These are phyloP conservation scores for Leccinum pellstonianum DNA, from an alignment of 768 basidiomycete genomes.

Conservation along the genomic window DNA sequence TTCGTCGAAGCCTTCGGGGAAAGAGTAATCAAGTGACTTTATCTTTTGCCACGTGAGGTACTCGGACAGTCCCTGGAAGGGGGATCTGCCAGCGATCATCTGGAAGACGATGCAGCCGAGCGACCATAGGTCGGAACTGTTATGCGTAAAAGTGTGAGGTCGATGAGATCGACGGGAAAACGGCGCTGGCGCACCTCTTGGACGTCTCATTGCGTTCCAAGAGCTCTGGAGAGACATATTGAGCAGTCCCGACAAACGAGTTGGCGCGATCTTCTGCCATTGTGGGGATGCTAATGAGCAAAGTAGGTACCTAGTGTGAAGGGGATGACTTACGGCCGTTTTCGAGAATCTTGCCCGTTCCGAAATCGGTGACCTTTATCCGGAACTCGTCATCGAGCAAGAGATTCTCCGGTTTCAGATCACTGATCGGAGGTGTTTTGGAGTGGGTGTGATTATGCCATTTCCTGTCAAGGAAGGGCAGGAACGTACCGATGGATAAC, in stretches of 20 bases:
- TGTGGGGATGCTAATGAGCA: constrained; percentile 12
- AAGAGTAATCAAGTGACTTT: constrained; percentile 80
- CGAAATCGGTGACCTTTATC: constrained; percentile 94
- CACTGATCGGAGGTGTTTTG: constrained; percentile 37
- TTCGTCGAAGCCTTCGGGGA: constrained; percentile 82
- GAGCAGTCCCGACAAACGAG: constrained; percentile 88
- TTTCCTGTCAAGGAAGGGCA: constrained; percentile 1
- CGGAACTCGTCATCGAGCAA: constrained; percentile 84
- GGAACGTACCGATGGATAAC: constrained; percentile 75
- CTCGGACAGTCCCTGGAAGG: constrained; percentile 88
- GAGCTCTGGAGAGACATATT: constrained; percentile 88
- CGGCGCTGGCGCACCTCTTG: constrained; percentile 52
- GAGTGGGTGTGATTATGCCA: constrained; percentile 14
- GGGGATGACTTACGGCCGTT: constrained; percentile 43
- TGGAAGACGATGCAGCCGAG: constrained; percentile 95
- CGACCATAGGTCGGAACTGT: constrained; percentile 92
- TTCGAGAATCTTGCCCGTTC: constrained; percentile 79
- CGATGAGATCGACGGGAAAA: neutral
- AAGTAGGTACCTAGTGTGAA: neutral
- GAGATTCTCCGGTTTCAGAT: constrained; percentile 86
- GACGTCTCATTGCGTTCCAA: constrained; percentile 71
- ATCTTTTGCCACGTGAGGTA: constrained; percentile 96
- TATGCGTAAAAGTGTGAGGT: neutral
- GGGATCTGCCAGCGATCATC: constrained; percentile 87
- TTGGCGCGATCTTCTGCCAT: constrained; percentile 51